Base-by-base conservation (phyloP, 768 basidiomycete genomes). In the Dentipellis sp. region DNA sequence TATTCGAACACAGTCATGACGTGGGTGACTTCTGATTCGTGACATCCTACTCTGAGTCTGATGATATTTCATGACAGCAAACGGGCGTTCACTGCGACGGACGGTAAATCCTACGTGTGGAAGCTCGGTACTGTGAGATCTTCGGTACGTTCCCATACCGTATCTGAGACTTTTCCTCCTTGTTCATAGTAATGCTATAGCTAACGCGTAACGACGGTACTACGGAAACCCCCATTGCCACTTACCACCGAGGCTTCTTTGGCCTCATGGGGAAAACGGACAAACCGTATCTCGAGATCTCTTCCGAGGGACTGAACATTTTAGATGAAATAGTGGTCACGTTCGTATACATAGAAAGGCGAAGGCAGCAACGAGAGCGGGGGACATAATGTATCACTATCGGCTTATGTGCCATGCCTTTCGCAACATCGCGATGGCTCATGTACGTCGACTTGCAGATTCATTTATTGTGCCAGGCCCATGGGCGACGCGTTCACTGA, bases 131-230 rank as follows among this genome's bases (percentile, higher is more conserved):
- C 2, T 14, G 16, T 17, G 3, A 16, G 17, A 10, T 40, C 38
- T n/a, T 29, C 12, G 38, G 38, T 42, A 23, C 17, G 40, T 23
- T 17, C 34, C 45, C 1, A 23, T n/a, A 45, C n/a, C 16, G 12
- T 46, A 38, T 10, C 55, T 42, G 37, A 56, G 1, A 58, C 52
- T 12, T 34, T 12, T n/a, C 29, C 46, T 19, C 58, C 7, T 57
- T 50, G 14, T 52, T 19, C 5, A 53, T 40, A 3, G 50, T 56
- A 52, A 54, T 59, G 10, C 52, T 19, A 55, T 10, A 55, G 55
- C 8, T 59, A 48, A 12, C 42, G 57, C 38, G n/a, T 4, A 39
- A 53, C 16, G 53, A 53, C 39, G 51, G 51, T 19, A 36, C 16
- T 14, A 45, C n/a, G n/a, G n/a, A 53, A 6, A 23, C 23, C 23